A percentile compares a stretch with the other conserved stretches of the same genome.
These are phyloP conservation scores for Phalaenopsis hybrid DNA, from an alignment of 116 monocot genomes.

Conservation along the genomic window DNA sequence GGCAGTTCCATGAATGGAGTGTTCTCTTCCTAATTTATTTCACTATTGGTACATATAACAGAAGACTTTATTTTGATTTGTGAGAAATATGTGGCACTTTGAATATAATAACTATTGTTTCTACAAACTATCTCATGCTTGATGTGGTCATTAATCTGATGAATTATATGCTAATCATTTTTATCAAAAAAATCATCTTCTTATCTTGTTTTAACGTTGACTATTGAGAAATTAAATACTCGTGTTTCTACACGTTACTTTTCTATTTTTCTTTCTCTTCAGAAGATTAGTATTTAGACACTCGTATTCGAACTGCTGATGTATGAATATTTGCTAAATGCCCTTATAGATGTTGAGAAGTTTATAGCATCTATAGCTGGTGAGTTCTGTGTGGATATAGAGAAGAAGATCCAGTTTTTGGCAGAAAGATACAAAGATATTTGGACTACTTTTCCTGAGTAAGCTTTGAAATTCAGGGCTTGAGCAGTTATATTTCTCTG, in stretches of 20 bases:
- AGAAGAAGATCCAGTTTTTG: conserved; percentile 40
- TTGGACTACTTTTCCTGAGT: conserved; percentile 35
- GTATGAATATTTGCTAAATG: neutral
- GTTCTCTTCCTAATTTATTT: too few species aligned
- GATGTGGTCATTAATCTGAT: neutral
- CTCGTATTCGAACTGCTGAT: neutral
- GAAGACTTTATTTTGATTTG: neutral
- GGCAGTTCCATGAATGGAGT: too few species aligned
- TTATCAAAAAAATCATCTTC: neutral
- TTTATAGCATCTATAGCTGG: conserved; percentile 31
- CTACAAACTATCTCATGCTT: neutral
- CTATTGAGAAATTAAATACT: neutral
- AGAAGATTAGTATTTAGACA: neutral
- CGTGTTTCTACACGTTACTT: neutral
- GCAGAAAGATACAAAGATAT: conserved; percentile 44
- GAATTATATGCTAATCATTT: neutral
- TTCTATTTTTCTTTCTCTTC: neutral
- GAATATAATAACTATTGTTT: neutral
- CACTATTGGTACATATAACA: too few species aligned
- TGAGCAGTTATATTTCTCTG: neutral
- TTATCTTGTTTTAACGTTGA: neutral
- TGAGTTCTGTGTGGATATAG: conserved; percentile 41
- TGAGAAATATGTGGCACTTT: neutral
- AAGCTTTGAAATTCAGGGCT: conserved; percentile 7
- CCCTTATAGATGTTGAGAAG: conserved; percentile 26